Evolutionary conservation across 2,329 filamentous ascomycete species (phyloP).

Genomic region (Beauveria brongniartii): DNA sequence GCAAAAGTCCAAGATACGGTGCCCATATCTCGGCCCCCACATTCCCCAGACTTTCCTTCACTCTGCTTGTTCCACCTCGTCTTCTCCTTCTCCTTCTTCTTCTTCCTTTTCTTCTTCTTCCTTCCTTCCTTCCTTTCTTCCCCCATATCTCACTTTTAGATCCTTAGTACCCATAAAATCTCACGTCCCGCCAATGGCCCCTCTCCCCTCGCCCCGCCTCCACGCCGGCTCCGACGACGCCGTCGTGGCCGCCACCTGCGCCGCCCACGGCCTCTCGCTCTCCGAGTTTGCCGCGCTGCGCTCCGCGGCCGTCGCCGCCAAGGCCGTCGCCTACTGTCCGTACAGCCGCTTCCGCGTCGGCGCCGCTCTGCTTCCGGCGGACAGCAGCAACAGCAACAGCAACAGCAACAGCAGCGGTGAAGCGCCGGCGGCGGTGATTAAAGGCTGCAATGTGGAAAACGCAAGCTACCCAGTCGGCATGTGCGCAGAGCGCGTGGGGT

Average conservation of each 20-base stretch:
- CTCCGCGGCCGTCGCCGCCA: constrained; percentile 58
- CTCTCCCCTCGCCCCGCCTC: constrained; percentile 14
- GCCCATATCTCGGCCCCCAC: too few species aligned
- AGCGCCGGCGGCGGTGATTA: constrained; percentile 15
- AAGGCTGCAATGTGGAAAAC: constrained; percentile 88
- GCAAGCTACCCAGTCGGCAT: constrained; percentile 89
- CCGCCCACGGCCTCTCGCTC: constrained; percentile 41
- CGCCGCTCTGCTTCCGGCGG: constrained; percentile 56
- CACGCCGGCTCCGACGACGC: constrained; percentile 21
- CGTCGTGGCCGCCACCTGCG: constrained; percentile 21
- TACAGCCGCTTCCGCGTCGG: constrained; percentile 93
- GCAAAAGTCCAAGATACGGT: too few species aligned
- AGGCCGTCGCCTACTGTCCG: constrained; percentile 77
- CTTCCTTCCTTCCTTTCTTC: neutral
- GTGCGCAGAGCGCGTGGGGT: constrained; percentile 86
- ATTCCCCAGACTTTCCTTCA: neutral
- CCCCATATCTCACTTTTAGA: neutral
- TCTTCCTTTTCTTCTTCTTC: too few species aligned
- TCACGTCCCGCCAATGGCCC: too few species aligned
- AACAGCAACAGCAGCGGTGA: constrained; percentile 24
- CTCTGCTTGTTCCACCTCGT: neutral
- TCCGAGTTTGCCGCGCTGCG: constrained; percentile 59
- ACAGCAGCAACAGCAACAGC: too few species aligned
- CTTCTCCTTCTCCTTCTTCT: too few species aligned
- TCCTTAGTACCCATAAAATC: too few species aligned